Conservation (phyloP, 305 asterid genomes). For the Solanum hybrid region DNA sequence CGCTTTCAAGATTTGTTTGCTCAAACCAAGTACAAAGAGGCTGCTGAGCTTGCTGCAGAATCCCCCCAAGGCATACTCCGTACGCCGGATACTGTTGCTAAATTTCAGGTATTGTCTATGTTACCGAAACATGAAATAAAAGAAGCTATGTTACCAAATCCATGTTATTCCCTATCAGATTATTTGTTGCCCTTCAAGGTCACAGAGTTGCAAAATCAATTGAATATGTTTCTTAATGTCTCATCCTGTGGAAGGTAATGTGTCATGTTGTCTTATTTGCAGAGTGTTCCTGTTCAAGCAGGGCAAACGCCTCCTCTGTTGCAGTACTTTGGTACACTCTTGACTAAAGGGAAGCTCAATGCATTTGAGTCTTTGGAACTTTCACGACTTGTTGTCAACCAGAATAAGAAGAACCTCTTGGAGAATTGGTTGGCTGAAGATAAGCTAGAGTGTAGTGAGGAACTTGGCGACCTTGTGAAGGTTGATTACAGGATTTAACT, state of each 20-base stretch:
- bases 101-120: slow-evolving; percentile 60
- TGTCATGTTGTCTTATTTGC: slow-evolving; percentile 18
- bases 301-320: slow-evolving; percentile 98
- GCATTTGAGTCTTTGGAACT: slow-evolving; percentile 96
- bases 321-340: slow-evolving; percentile 94
- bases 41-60: slow-evolving; percentile 90
- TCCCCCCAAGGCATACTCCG: slow-evolving; percentile 89
- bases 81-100: slow-evolving; percentile 77
- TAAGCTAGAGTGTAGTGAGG: slow-evolving; percentile 97
- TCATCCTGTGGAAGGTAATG: background rate
- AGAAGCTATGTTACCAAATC: background rate
- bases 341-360: slow-evolving; percentile 95
- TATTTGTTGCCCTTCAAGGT: background rate
- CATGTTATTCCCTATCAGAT: background rate
- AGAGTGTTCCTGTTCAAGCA: slow-evolving; percentile 99
- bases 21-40: slow-evolving; percentile 84
- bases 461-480: slow-evolving; percentile 99
- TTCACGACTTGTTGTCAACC: slow-evolving; percentile 96
- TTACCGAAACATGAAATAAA: background rate
- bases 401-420: slow-evolving; percentile 87
- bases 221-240: background rate
- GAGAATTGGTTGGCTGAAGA: slow-evolving; percentile 99
- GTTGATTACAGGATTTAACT: slow-evolving; percentile 19
- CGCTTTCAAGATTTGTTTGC: slow-evolving; percentile 83
- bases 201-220: background rate